Conservation (phyloP, 805 yeast species). For the Saturnispora halmiae region DNA sequence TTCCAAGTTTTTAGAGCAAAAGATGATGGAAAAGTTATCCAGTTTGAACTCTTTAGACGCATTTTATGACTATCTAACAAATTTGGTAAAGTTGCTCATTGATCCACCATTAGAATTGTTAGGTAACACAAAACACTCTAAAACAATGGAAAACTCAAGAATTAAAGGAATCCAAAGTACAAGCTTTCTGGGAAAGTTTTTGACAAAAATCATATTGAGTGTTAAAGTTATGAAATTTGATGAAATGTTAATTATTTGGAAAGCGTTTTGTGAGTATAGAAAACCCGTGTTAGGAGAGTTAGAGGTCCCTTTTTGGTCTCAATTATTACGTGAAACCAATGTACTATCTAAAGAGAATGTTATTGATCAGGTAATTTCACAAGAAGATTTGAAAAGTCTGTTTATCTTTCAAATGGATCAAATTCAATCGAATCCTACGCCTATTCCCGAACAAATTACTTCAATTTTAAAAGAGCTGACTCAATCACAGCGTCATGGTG, state of each 20-base stretch:
- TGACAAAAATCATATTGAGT: slow-evolving; percentile 31
- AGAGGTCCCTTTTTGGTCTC: slow-evolving; percentile 6
- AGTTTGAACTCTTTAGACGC: slow-evolving; percentile 39
- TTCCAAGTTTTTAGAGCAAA: neutral
- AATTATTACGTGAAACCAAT: neutral
- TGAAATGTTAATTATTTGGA: slow-evolving; percentile 36
- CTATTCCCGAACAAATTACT: slow-evolving; percentile 37
- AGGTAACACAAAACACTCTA: slow-evolving; percentile 12
- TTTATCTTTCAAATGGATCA: slow-evolving; percentile 45
- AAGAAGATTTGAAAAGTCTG: slow-evolving; percentile 40
- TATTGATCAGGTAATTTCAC: slow-evolving; percentile 26
- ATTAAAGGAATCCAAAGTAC: slow-evolving; percentile 27
- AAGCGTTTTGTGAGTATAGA: slow-evolving; percentile 32
- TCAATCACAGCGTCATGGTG: slow-evolving; percentile 33
- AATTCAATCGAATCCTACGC: slow-evolving; percentile 43
- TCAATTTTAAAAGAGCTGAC: slow-evolving; percentile 39
- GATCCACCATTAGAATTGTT: slow-evolving; percentile 19
- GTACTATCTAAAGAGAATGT: neutral
- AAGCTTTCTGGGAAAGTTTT: slow-evolving; percentile 41
- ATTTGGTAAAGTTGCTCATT: slow-evolving; percentile 27
- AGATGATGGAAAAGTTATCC: slow-evolving; percentile 32
- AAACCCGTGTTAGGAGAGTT: slow-evolving; percentile 18
- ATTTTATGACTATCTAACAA: slow-evolving; percentile 33
- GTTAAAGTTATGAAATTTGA: slow-evolving; percentile 40
- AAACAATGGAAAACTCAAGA: too few relatives aligned